Conservation (phyloP, 768 basidiomycete genomes). For the Suillus hirtellus region DNA sequence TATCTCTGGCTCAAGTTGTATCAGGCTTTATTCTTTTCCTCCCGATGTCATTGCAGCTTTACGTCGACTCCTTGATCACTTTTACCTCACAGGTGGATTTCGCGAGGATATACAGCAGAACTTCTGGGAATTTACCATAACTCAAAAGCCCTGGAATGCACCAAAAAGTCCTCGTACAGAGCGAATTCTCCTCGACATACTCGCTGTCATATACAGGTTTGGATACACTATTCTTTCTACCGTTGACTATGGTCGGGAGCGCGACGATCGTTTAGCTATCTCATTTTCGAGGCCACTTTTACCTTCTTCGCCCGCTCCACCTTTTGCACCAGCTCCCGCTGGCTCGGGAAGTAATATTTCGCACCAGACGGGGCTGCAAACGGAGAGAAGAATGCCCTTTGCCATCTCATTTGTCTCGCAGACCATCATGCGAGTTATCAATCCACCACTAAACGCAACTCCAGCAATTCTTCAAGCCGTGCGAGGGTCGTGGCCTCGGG, state of each 20-base stretch:
- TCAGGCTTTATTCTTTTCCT: conserved; percentile 73
- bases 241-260: conserved; percentile 76
- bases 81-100: conserved; percentile 42
- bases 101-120: conserved; percentile 59
- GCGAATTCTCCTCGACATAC: conserved; percentile 66
- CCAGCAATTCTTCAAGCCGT: conserved; percentile 83
- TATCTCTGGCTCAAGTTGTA: conserved; percentile 60
- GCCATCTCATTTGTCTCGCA: conserved; percentile 72
- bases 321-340: conserved; percentile 40
- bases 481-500: conserved; percentile 75
- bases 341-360: conserved; percentile 39
- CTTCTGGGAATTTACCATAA: conserved; percentile 65
- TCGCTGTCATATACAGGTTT: conserved; percentile 60
- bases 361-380: conserved; percentile 36
- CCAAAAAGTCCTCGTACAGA: conserved; percentile 67
- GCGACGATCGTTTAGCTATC: conserved; percentile 70
- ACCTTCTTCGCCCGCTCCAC: conserved; percentile 37
- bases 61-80: conserved; percentile 54
- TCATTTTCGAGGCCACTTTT: conserved; percentile 59
- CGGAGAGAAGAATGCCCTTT: conserved; percentile 51
- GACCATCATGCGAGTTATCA: conserved; percentile 69
- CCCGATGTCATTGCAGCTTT: conserved; percentile 51
- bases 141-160: conserved; percentile 72
- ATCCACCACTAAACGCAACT: conserved; percentile 73
- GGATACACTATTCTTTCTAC: conserved; percentile 66